Evolutionary conservation across 805 yeast genomes (phyloP), one percentile per base, ranked within the genome.

Genomic region (Sugiyamaella smithiae): DNA sequence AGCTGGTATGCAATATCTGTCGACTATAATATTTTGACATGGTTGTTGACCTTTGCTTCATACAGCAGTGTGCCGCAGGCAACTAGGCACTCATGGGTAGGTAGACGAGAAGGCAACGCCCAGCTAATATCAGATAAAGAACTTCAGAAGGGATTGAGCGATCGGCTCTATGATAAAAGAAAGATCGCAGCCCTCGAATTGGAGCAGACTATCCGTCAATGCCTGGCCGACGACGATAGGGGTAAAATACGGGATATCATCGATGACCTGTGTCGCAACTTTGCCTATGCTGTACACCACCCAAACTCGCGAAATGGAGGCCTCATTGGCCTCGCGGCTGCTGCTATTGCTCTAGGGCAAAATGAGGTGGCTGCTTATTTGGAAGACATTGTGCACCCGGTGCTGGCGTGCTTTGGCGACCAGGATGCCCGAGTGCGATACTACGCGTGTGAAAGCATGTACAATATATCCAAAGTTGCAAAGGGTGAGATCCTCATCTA

Each of bases 391-490:
- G 80, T 93, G 54, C 93, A 88, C 53, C 97, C 99, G 0, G 96
- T 93, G 11, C 72, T 93, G 58, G 91, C 97, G 0, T 91, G 97
- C 51, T 93, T 93, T 65, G 91, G 95, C 43, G 99, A 93, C 62
- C 96, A 93, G 52, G 97, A 93, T 65, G 91, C 96, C n/a, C 80
- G 95, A 57, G 99, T 93, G 6, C 75, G 99, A 47, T 93, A 93
- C 61, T 93, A 89, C 65, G 97, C 99, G 0, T 93, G 98, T 69
- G 99, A 93, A 62, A 85, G 95, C 42, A 73, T 93, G 52, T 93
- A 93, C 67, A 93, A 93, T 67, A 90, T 93, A 40, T 96, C 98
- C 41, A 93, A 93, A 62, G 95, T 93, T 17, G 96, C 98, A 2
- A 82, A 95, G 57, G 98, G 98, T 24, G 98, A 93, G 67, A 87